Conservation (phyloP, 2,329 filamentous ascomycete species). For the Fusarium mexicanum region DNA sequence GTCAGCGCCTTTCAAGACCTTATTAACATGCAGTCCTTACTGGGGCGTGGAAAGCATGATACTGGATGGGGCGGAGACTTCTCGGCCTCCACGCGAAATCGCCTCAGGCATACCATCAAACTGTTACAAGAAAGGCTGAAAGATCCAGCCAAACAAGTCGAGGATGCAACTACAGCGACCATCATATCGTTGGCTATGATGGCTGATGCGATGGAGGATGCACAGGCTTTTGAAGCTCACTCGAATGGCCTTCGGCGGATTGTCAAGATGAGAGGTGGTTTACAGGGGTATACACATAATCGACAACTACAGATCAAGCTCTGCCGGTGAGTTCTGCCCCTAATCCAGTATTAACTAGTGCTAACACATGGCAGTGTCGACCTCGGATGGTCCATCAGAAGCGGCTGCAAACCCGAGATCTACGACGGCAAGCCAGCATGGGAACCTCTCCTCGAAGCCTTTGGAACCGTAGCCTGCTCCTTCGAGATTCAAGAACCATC, state of each 20-base stretch:
- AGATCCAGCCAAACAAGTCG: slow-evolving; percentile 16
- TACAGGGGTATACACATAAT: slow-evolving; percentile 38
- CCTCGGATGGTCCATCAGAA: slow-evolving; percentile 41
- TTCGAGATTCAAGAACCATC: slow-evolving; percentile 7
- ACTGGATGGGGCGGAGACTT: slow-evolving; percentile 2
- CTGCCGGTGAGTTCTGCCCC: slow-evolving; percentile 35
- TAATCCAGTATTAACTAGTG: accelerated
- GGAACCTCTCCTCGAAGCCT: slow-evolving; percentile 15
- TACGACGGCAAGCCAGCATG: slow-evolving; percentile 33
- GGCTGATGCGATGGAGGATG: slow-evolving; percentile 36
- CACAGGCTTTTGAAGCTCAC: slow-evolving; percentile 29
- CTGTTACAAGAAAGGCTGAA: slow-evolving; percentile 30
- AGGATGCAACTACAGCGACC: slow-evolving; percentile 34
- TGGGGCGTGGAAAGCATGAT: not conserved
- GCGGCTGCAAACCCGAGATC: slow-evolving; percentile 39
- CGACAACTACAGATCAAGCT: slow-evolving; percentile 43
- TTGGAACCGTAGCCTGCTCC: not conserved
- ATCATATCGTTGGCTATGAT: slow-evolving; percentile 38
- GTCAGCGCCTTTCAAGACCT: slow-evolving; percentile 37
- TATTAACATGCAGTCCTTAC: not conserved
- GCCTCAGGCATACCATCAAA: slow-evolving; percentile 29
- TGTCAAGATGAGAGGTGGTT: slow-evolving; percentile 41
- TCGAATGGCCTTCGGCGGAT: slow-evolving; percentile 39
- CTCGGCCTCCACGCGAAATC: slow-evolving; percentile 17
- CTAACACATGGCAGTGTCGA: slow-evolving; percentile 34